Conservation (phyloP, 2,329 filamentous ascomycete species). For the Dactylellina leptospora region DNA sequence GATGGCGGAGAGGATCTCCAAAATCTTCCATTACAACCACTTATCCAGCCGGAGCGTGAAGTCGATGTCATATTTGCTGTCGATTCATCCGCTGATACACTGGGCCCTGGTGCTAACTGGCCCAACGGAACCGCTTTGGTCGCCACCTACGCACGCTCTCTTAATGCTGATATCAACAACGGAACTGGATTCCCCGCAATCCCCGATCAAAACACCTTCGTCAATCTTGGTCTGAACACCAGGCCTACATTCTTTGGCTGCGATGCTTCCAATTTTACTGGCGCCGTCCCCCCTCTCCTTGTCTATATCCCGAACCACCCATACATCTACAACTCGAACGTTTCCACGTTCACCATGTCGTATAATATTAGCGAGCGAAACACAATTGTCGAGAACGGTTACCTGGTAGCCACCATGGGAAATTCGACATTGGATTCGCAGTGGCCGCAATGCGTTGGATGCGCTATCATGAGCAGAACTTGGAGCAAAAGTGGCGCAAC, state of each 20-base stretch:
- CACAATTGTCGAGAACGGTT: conserved; percentile 85
- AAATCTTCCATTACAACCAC: conserved; percentile 79
- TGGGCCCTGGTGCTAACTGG: conserved; percentile 66
- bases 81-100: conserved; percentile 78
- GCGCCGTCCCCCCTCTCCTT: conserved; percentile 69
- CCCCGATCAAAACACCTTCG: conserved; percentile 78
- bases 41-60: conserved; percentile 75
- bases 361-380: conserved; percentile 76
- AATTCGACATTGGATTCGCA: conserved; percentile 77
- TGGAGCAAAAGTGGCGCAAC: conserved; percentile 74
- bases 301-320: conserved; percentile 90
- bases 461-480: conserved; percentile 81
- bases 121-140: conserved; percentile 80
- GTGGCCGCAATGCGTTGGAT: conserved; percentile 87
- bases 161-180: conserved; percentile 66
- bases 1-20: conserved; percentile 81
- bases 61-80: conserved; percentile 85
- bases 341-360: conserved; percentile 75
- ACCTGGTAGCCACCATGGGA: conserved; percentile 80
- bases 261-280: conserved; percentile 71
- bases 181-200: conserved; percentile 76
- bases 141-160: conserved; percentile 75
- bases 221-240: conserved; percentile 78
- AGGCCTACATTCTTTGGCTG: conserved; percentile 84
- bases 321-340: conserved; percentile 79